These are phyloP conservation scores for Colletotrichum liaoningense DNA, from an alignment of 2,329 filamentous ascomycete species.

Conservation along the genomic window DNA sequence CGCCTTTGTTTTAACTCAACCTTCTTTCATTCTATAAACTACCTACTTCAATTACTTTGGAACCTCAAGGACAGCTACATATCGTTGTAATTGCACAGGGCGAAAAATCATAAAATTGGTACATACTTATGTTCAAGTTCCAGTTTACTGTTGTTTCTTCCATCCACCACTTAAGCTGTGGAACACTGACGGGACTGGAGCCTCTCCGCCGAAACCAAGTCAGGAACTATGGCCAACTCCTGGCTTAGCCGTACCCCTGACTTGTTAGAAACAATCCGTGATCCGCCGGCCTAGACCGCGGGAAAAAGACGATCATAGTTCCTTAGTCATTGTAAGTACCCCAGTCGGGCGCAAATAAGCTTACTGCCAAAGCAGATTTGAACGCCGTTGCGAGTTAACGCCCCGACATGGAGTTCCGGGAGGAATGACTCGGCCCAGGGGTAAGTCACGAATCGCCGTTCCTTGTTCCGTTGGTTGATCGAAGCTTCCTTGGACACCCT, in stretches of 20 bases:
- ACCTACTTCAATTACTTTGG: too few relatives aligned
- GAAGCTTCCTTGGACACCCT: background rate
- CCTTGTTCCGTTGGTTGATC: background rate
- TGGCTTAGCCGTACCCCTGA: background rate
- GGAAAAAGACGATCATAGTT: background rate
- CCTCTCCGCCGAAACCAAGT: background rate
- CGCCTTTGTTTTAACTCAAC: too few relatives aligned
- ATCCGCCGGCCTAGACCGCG: background rate
- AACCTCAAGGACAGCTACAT: too few relatives aligned
- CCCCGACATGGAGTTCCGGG: background rate
- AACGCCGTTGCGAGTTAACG: background rate
- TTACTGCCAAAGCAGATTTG: background rate
- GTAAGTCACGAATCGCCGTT: background rate
- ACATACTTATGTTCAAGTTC: too few relatives aligned
- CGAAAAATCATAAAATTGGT: rapidly evolving
- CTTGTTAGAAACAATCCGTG: background rate
- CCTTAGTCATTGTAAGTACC: background rate
- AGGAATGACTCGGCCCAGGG: background rate
- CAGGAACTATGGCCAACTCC: background rate
- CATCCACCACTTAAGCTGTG: background rate
- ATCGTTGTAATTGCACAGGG: too few relatives aligned
- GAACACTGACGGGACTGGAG: background rate
- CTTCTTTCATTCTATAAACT: too few relatives aligned
- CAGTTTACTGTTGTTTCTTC: too few relatives aligned
- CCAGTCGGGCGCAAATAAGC: background rate